A percentile compares a stretch with the other conserved stretches of the same genome.
Evolutionary conservation across 768 basidiomycete species (phyloP).

Genomic region (Lactarius psammicola): DNA sequence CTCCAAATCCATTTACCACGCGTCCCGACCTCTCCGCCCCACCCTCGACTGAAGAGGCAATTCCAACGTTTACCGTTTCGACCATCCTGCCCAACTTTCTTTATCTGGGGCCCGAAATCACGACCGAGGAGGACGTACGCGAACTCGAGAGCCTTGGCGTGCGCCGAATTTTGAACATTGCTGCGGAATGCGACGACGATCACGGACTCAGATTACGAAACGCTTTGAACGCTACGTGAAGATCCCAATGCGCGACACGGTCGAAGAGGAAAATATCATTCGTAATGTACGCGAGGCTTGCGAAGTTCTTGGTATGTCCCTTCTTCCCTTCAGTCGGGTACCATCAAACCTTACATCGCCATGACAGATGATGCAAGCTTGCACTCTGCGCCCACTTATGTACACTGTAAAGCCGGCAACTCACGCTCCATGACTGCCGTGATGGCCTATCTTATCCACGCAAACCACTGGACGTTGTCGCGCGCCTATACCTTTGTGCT

Average conservation of each 20-base stretch:
- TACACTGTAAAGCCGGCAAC: conserved; percentile 96
- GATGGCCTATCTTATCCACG: conserved; percentile 96
- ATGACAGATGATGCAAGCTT: conserved; percentile 82
- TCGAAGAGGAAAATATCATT: conserved; percentile 89
- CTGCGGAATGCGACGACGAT: conserved; percentile 86
- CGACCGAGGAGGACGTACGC: conserved; percentile 67
- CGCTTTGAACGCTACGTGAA: conserved; percentile 81
- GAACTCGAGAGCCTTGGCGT: conserved; percentile 76
- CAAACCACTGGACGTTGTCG: conserved; percentile 94
- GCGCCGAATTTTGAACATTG: conserved; percentile 86
- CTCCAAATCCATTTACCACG: conserved; percentile 62
- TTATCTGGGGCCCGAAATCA: conserved; percentile 87
- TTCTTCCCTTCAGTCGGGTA: conserved; percentile 7
- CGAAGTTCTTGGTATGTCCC: conserved; percentile 72
- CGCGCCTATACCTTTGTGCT: conserved; percentile 89
- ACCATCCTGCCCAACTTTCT: conserved; percentile 90
- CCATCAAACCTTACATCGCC: background rate
- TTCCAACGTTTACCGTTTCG: conserved; percentile 75
- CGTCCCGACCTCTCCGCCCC: conserved; percentile 60
- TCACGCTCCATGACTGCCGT: conserved; percentile 95
- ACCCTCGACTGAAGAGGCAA: conserved; percentile 57
- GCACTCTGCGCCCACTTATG: conserved; percentile 86
- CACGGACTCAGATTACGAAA: conserved; percentile 63
- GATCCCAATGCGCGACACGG: conserved; percentile 92
- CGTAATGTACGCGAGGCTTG: conserved; percentile 82